Percentiles rank a stretch among this genome's conserved stretches.
These are phyloP conservation scores for Arabidopsis hybrid DNA, from an alignment of 441 rosid species.

Conservation along the genomic window DNA sequence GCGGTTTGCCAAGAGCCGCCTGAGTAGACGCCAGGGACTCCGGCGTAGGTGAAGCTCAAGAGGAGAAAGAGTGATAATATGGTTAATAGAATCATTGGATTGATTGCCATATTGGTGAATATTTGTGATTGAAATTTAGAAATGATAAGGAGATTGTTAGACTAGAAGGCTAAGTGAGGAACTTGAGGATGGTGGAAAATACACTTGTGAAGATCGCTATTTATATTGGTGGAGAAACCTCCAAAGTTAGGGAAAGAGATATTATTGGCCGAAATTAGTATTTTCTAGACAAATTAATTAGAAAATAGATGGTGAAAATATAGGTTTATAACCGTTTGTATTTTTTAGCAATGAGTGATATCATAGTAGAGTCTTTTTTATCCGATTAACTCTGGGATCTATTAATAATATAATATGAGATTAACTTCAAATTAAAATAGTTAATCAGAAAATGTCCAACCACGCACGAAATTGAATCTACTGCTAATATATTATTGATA, in stretches of 20 bases:
- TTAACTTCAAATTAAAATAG: slow-evolving; percentile 1
- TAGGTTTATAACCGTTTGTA: slow-evolving; percentile 26
- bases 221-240: slow-evolving; percentile 36
- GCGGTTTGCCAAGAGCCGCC: slow-evolving; percentile 72
- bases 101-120: slow-evolving; percentile 22
- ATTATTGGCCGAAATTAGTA: slow-evolving; percentile 14
- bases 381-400: not conserved
- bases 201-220: slow-evolving; percentile 36
- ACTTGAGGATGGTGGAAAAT: slow-evolving; percentile 35
- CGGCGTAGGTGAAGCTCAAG: slow-evolving; percentile 31
- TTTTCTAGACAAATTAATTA: not conserved
- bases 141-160: slow-evolving; percentile 20
- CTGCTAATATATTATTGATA: not conserved
- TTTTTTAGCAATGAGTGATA: slow-evolving; percentile 6
- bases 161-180: slow-evolving; percentile 10
- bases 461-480: not conserved
- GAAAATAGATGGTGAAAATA: slow-evolving; percentile 20
- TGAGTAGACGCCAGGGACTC: slow-evolving; percentile 56
- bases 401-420: not conserved
- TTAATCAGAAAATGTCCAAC: not conserved
- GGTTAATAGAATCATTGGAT: slow-evolving; percentile 17
- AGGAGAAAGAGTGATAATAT: slow-evolving; percentile 34
- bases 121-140: slow-evolving; percentile 8
- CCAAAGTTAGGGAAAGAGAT: slow-evolving; percentile 29
- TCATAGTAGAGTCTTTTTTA: not conserved